Conservation (phyloP, 2,329 filamentous ascomycete species). For the Rhexocercosporidium sp. region DNA sequence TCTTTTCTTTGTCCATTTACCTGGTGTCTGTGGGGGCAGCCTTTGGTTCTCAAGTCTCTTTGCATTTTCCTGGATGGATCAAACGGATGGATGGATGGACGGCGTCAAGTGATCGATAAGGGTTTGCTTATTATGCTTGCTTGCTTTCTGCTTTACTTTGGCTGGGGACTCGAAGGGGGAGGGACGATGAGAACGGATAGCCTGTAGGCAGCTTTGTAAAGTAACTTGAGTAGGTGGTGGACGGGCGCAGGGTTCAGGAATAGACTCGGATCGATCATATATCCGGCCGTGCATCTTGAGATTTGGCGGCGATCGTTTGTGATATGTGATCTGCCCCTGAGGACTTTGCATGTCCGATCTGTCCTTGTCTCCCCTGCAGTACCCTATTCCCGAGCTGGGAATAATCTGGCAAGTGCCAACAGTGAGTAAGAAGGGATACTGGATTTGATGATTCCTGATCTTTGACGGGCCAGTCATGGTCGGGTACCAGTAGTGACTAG, state of each 20-base stretch:
- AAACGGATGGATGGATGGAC: neutral
- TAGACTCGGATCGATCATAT: constrained; percentile 6
- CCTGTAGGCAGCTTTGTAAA: neutral
- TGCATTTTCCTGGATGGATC: constrained; percentile 17
- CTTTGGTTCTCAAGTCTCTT: constrained; percentile 7
- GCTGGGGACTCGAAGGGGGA: no score
- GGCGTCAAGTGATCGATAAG: neutral
- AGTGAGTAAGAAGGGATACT: no score
- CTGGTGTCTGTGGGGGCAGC: constrained; percentile 12
- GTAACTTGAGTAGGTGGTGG: neutral
- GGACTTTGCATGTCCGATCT: neutral
- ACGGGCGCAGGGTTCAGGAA: neutral
- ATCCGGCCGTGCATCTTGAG: neutral
- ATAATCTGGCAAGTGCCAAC: neutral
- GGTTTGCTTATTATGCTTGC: constrained; percentile 12
- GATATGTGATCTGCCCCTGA: neutral
- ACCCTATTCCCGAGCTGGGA: neutral
- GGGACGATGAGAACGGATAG: neutral
- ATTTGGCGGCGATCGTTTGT: neutral
- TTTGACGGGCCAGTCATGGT: no score
- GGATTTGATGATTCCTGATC: no score
- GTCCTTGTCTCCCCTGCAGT: neutral
- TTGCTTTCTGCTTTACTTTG: constrained; percentile 3
- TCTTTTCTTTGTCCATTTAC: constrained; percentile 8
- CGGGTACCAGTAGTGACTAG: no score